Base-by-base conservation (phyloP, 345 rosid species). In the Gossypioides kirkii region DNA sequence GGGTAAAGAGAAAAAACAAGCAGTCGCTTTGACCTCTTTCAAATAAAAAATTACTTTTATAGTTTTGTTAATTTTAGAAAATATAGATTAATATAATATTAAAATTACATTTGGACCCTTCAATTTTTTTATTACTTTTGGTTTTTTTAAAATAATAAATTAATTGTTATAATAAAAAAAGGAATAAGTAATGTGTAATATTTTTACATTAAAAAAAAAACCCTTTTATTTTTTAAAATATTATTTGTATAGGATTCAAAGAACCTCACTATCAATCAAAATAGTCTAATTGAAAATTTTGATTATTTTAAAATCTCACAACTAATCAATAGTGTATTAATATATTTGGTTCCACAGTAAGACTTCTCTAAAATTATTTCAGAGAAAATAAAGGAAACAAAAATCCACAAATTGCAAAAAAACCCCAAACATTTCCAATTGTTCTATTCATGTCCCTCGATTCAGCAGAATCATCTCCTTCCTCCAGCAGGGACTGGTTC, bases 401-500 rank as follows among this genome's bases (percentile, higher is more conserved):
- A 46, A 50, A 50, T 6, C 18, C 55, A 16, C 8, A 28, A 28
- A 32, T 63, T 42, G 5, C 3, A 42, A 63, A 41, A 91, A 62
- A 82, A 69, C 49, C 76, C 73, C 53, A 13, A 8, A 16, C n/a
- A 8, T 76, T 76, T 47, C 3, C 10, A 10, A 12, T 36, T 73
- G 65, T 76, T 45, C 28, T 78, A 16, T 49, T 36, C 54, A 87
- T 86, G 88, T 82, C 85, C 84, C 63, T 9, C 2, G 82, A 75
- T 77, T 25, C 78, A 28, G 42, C 86, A 13, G 47, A 80, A 0
- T 47, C 81, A 0, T 65, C 80, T 5, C 77, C 82, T 58, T 77
- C 83, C 68, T 61, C 84, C 79, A 43, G 76, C 77, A 80, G 89
- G 52, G 94, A 89, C 86, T 86, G 89, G 88, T 82, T 87, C 79